Evolutionary conservation across 768 basidiomycete species (phyloP).

Genomic region (Dioszegia crocea): DNA sequence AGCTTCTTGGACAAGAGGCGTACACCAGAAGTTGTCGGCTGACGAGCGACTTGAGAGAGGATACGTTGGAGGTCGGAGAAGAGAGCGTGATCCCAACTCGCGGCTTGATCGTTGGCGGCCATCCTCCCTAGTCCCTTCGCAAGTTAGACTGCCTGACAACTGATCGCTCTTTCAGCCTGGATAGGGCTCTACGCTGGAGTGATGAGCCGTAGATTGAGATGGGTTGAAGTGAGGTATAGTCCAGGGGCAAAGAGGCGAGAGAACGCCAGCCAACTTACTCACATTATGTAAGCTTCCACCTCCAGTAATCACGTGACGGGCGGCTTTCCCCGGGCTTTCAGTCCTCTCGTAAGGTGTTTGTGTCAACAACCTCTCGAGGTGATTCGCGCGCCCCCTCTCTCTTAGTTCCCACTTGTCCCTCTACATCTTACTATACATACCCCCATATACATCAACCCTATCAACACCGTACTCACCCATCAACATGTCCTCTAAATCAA

Average conservation of each 20-base stretch:
- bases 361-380: not conserved
- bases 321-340: not conserved
- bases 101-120: conserved; percentile 10
- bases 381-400: not conserved
- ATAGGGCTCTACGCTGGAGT: too few relatives aligned
- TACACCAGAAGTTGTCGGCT: conserved; percentile 33
- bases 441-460: not conserved
- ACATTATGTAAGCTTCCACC: not conserved
- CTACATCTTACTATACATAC: not conserved
- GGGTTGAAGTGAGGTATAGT: too few relatives aligned
- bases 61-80: conserved; percentile 39
- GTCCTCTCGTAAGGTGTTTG: not conserved
- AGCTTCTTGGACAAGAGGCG: conserved; percentile 26
- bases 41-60: conserved; percentile 22
- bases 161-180: too few relatives aligned
- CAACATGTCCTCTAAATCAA: conserved; percentile 41
- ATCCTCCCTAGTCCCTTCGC: not conserved
- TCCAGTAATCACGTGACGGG: not conserved
- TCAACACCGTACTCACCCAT: not conserved
- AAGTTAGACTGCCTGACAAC: too few relatives aligned
- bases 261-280: too few relatives aligned
- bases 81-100: conserved; percentile 35
- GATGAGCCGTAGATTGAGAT: too few relatives aligned
- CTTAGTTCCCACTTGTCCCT: not conserved
- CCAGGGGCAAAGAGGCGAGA: too few relatives aligned